Conservation (phyloP, 176 grass and related monocot species). For the Rhynchospora tenuis region DNA sequence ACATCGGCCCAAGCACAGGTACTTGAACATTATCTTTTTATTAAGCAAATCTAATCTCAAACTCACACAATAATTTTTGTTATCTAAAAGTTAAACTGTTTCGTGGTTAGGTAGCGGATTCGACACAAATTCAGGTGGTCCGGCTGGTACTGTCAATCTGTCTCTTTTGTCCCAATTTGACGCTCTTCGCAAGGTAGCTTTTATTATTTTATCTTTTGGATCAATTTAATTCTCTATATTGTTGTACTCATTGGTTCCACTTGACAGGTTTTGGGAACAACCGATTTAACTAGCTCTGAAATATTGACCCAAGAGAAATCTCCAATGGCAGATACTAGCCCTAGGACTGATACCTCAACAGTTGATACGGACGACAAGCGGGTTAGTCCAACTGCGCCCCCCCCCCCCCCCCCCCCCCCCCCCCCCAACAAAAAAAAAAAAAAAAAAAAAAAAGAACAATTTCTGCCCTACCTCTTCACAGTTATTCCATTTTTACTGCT, state of each 20-base stretch:
- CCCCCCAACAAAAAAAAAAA: not conserved
- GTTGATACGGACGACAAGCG: constrained; percentile 72
- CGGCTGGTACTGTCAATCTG: constrained; percentile 23
- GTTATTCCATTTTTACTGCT: not conserved
- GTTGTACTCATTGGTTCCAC: not conserved
- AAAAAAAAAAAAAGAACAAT: too few relatives aligned
- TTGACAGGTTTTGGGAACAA: constrained; percentile 21
- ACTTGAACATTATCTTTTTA: constrained; percentile 1
- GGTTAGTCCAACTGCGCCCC: not conserved
- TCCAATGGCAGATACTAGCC: constrained; percentile 87
- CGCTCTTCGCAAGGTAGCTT: constrained; percentile 15
- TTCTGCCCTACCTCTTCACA: not conserved
- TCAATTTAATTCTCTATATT: not conserved
- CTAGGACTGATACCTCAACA: constrained; percentile 87
- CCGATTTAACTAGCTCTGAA: constrained; percentile 10
- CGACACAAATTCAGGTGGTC: constrained; percentile 21
- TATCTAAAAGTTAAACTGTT: constrained; percentile 11
- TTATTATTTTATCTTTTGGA: not conserved
- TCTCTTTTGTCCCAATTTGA: constrained; percentile 26
- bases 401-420: not conserved
- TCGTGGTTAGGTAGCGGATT: constrained; percentile 8
- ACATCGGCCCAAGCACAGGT: constrained; percentile 6
- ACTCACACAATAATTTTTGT: not conserved
- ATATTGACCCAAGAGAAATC: constrained; percentile 16
- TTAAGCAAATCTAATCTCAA: not conserved